Conservation (phyloP, 306 rosid genomes). For the Sicyos baderoa region DNA sequence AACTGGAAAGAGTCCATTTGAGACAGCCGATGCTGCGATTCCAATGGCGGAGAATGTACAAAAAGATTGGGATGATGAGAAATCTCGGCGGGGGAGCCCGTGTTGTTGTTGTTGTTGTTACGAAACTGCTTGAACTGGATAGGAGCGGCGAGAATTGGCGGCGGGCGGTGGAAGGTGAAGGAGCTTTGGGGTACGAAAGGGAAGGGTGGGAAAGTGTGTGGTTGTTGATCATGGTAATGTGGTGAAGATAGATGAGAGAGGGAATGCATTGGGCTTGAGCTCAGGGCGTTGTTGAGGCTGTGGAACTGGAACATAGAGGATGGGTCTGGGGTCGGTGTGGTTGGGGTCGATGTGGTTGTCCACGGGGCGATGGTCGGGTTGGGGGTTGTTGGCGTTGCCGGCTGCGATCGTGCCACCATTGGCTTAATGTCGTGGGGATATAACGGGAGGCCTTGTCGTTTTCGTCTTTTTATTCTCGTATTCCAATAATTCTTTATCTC, state of each 20-base stretch:
- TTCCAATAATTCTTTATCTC: constrained; percentile 65
- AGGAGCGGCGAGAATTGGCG: constrained; percentile 39
- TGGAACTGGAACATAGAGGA: constrained; percentile 24
- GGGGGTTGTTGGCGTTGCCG: constrained; percentile 19
- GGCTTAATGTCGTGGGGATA: constrained; percentile 42
- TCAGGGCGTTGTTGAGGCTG: constrained; percentile 11
- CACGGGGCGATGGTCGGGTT: background rate
- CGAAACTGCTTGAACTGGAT: constrained; percentile 40
- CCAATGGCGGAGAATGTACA: background rate
- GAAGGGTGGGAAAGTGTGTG: constrained; percentile 20
- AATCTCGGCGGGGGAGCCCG: background rate
- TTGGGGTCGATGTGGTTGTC: constrained; percentile 11
- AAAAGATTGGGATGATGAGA: constrained; percentile 16
- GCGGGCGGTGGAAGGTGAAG: constrained; percentile 56
- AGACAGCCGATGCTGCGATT: background rate
- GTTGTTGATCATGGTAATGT: constrained; percentile 22
- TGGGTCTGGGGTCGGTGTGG: constrained; percentile 28
- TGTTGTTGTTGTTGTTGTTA: constrained; percentile 16
- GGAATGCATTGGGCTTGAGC: constrained; percentile 16
- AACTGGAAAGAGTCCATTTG: constrained; percentile 38
- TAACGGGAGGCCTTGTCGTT: constrained; percentile 66
- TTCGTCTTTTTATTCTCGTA: constrained; percentile 68
- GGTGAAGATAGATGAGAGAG: constrained; percentile 42
- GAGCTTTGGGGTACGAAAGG: constrained; percentile 22
- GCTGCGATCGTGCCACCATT: constrained; percentile 9